Evolutionary conservation across 2,329 filamentous ascomycete genomes (phyloP).

Genomic region (Arthrobotrys iridis): DNA sequence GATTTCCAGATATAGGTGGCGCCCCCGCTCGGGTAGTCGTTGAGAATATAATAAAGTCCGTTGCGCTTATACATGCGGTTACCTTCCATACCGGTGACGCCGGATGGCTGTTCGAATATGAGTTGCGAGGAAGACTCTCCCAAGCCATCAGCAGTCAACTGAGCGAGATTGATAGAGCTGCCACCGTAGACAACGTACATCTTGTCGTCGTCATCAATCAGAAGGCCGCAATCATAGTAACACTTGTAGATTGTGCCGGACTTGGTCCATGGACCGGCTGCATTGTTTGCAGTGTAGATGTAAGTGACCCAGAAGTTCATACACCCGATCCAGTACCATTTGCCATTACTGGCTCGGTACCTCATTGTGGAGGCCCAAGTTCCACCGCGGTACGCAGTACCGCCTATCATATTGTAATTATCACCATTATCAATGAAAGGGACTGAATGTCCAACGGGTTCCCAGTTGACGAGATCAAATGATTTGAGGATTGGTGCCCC

Average conservation of each 20-base stretch:
- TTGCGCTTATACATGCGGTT: constrained; percentile 69
- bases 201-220: constrained; percentile 70
- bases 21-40: constrained; percentile 63
- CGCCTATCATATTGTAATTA: constrained; percentile 56
- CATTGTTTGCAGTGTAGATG: constrained; percentile 65
- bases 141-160: constrained; percentile 66
- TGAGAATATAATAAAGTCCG: constrained; percentile 68
- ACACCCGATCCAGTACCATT: constrained; percentile 71
- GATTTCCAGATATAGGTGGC: constrained; percentile 67
- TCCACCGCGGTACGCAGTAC: constrained; percentile 66
- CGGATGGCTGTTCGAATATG: constrained; percentile 62
- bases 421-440: constrained; percentile 28
- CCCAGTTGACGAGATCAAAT: constrained; percentile 68
- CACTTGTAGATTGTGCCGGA: constrained; percentile 62
- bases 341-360: constrained; percentile 65
- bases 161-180: constrained; percentile 65
- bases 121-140: constrained; percentile 63
- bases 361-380: constrained; percentile 69
- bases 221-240: constrained; percentile 69
- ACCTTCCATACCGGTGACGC: constrained; percentile 64
- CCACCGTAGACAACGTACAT: constrained; percentile 70
- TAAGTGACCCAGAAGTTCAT: constrained; percentile 66
- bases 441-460: constrained; percentile 56
- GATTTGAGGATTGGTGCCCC: constrained; percentile 69
- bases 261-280: constrained; percentile 64